Evolutionary conservation across 2,329 filamentous ascomycete species (phyloP).

Genomic region (Rachicladosporium sp.): DNA sequence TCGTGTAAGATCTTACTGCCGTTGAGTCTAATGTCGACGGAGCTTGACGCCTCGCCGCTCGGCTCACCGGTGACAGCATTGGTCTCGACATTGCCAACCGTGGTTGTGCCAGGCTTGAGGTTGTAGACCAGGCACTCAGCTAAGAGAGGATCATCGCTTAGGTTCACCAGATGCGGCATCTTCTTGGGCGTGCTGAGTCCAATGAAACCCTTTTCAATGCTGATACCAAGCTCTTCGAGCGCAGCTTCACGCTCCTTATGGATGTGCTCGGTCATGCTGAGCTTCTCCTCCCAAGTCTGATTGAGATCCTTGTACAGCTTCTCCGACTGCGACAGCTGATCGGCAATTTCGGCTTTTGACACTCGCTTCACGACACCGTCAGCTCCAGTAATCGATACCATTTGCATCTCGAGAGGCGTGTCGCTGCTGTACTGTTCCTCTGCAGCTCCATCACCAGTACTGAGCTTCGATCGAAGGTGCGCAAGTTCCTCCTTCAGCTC

Average conservation of each 20-base stretch:
- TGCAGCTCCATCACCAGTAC: slow-evolving; percentile 30
- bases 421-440: slow-evolving; percentile 73
- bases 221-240: slow-evolving; percentile 92
- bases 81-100: slow-evolving; percentile 86
- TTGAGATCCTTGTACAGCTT: slow-evolving; percentile 93
- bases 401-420: slow-evolving; percentile 87
- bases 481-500: slow-evolving; percentile 92
- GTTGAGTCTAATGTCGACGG: slow-evolving; percentile 83
- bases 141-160: slow-evolving; percentile 69
- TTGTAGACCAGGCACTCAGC: slow-evolving; percentile 97
- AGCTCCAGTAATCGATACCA: slow-evolving; percentile 79
- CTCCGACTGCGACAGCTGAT: slow-evolving; percentile 91
- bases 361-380: slow-evolving; percentile 89
- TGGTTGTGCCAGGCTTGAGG: slow-evolving; percentile 86
- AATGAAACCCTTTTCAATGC: slow-evolving; percentile 96
- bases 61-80: slow-evolving; percentile 28
- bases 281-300: slow-evolving; percentile 96
- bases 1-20: slow-evolving; percentile 85
- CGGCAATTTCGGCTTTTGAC: slow-evolving; percentile 94
- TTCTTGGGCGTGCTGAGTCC: slow-evolving; percentile 94
- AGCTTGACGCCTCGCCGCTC: slow-evolving; percentile 1
- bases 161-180: slow-evolving; percentile 96
- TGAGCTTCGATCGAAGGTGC: slow-evolving; percentile 72
- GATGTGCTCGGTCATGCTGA: slow-evolving; percentile 88
- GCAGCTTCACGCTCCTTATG: slow-evolving; percentile 95